Evolutionary conservation across 1,284 basidiomycete genomes (phyloP), one percentile per base, ranked within the genome.

Genomic region (Apiotrichum brassicae): DNA sequence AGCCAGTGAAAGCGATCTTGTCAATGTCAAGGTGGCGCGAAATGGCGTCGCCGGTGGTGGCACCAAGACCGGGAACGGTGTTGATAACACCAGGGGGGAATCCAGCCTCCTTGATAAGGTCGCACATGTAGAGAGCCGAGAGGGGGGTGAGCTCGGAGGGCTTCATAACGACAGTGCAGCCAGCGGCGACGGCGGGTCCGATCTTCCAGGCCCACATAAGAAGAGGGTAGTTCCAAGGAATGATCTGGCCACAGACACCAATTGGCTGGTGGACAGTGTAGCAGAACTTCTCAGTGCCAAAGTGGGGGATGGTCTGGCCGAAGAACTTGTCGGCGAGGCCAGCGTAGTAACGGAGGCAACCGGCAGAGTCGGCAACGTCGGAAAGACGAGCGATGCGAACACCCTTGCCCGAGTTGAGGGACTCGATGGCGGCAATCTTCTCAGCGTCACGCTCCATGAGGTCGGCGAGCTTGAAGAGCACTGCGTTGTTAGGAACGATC

Each of bases 51-150:
- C 94, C 94, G 51, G 88, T 91, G 43, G 88, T 77, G 43, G 77
- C 66, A 20, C 94, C 94, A 49, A 86, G 79, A 28, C 91, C 90
- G 5, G 85, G 82, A 18, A 92, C 77, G 25, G 86, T 86, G 75
- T 95, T 95, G 61, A 97, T 68, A n/a, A 94, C 92, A 53, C 93
- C 92, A 9, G 88, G 81, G 4, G 93, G 93, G 71, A 92, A 89
- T 23, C 90, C 90, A 53, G 58, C 58, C 50, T 68, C 64, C 39
- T 55, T 53, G 28, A 56, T 59, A 14, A 67, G 54, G 42, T 65
- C 59, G 40, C 59, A 61, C 78, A 67, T 73, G 84, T 82, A 61
- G 46, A 92, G 78, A 16, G 90, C 89, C 25, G 90, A 88, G 38
- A 97, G 78, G 11, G 92, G 93, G 1, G 90, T 93, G 49, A 90